These are phyloP conservation scores for Fragosphaeria purpurea DNA, from an alignment of 2,329 filamentous ascomycete genomes.

Conservation along the genomic window DNA sequence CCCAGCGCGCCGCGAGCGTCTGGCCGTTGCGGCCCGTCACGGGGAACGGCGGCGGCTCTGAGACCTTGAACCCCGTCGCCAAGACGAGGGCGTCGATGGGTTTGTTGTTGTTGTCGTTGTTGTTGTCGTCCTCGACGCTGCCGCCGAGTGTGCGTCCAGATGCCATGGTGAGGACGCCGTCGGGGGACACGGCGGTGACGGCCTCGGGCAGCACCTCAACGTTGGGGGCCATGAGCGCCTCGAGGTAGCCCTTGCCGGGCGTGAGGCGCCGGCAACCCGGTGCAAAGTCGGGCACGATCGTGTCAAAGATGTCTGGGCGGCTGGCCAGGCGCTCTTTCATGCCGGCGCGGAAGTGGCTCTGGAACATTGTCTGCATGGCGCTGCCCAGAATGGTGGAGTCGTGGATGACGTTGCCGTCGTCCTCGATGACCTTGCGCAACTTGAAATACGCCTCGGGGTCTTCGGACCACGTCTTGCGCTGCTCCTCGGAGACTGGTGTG, in stretches of 20 bases:
- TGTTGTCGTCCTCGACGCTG: slow-evolving; percentile 12
- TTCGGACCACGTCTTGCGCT: slow-evolving; percentile 25
- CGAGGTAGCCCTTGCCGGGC: slow-evolving; percentile 36
- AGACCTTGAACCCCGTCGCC: slow-evolving; percentile 36
- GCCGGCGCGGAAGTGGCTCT: slow-evolving; percentile 22
- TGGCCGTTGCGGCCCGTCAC: slow-evolving; percentile 28
- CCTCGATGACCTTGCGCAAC: slow-evolving; percentile 35
- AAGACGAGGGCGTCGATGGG: slow-evolving; percentile 35
- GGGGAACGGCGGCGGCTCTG: slow-evolving; percentile 29
- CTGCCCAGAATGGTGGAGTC: slow-evolving; percentile 28
- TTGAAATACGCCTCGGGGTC: slow-evolving; percentile 28
- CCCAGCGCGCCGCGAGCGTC: slow-evolving; percentile 29
- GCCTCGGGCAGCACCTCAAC: slow-evolving; percentile 28
- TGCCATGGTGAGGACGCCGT: slow-evolving; percentile 21
- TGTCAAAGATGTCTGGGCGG: slow-evolving; percentile 33
- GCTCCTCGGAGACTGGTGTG: slow-evolving; percentile 26
- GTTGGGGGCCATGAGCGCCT: slow-evolving; percentile 31
- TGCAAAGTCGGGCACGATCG: slow-evolving; percentile 32
- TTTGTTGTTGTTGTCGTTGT: no score
- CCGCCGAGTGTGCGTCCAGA: slow-evolving; percentile 1
- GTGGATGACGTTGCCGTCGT: slow-evolving; percentile 32
- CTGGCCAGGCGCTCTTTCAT: slow-evolving; percentile 31
- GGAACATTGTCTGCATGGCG: slow-evolving; percentile 22
- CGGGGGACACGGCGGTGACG: slow-evolving; percentile 24
- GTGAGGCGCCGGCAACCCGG: slow-evolving; percentile 36